A percentile compares a stretch with the other conserved stretches of the same genome.
These are phyloP conservation scores for Nakazawaea siamensis DNA, from an alignment of 805 yeast genomes.

Conservation along the genomic window DNA sequence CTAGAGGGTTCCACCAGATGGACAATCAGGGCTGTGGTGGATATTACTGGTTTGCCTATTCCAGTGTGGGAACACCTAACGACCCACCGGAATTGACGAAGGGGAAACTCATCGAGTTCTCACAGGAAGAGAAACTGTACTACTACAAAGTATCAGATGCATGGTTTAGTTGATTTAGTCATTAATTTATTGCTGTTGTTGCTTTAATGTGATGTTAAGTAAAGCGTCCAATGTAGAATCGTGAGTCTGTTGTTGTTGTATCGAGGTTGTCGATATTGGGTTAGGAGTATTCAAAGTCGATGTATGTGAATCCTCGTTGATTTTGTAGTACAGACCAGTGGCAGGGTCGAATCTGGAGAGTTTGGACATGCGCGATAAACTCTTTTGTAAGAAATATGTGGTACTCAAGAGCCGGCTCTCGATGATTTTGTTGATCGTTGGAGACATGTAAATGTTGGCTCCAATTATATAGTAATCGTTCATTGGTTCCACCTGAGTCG, in stretches of 20 bases:
- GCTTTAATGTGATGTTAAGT: constrained; percentile 9
- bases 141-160: constrained; percentile 39
- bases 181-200: constrained; percentile 1
- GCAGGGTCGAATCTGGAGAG: constrained; percentile 52
- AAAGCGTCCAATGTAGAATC: constrained; percentile 10
- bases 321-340: constrained; percentile 44
- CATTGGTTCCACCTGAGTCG: constrained; percentile 41
- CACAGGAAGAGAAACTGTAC: constrained; percentile 18
- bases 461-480: constrained; percentile 86
- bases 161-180: constrained; percentile 33
- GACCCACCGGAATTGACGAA: constrained; percentile 26
- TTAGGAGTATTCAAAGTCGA: not conserved
- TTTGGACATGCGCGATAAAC: constrained; percentile 36
- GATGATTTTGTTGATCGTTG: constrained; percentile 62
- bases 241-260: constrained; percentile 3
- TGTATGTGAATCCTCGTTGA: constrained; percentile 3
- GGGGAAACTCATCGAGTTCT: constrained; percentile 37
- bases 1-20: constrained; percentile 9
- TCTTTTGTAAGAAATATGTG: constrained; percentile 32
- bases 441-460: constrained; percentile 89
- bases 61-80: constrained; percentile 41
- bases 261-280: not conserved
- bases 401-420: constrained; percentile 61
- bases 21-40: constrained; percentile 30
- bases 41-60: constrained; percentile 57